Percentiles rank a stretch among this genome's conserved stretches.
Conservation (phyloP, 2,329 filamentous ascomycete genomes). For the Ceratocystis huliohia region DNA sequence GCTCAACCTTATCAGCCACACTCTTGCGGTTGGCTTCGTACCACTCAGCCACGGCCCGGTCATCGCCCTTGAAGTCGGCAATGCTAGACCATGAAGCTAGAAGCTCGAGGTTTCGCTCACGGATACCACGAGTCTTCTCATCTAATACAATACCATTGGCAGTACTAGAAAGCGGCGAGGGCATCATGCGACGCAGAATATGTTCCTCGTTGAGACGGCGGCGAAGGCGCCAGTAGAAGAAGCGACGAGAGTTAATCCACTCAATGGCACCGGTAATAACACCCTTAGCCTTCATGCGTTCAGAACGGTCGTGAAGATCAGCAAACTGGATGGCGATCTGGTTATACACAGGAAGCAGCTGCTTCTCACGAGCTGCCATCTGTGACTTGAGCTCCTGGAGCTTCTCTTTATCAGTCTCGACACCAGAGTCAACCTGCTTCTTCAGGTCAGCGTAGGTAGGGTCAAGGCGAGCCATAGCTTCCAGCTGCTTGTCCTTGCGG, state of each 20-base stretch:
- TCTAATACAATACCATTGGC: slow-evolving; percentile 27
- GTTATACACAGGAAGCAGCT: slow-evolving; percentile 80
- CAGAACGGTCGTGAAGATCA: slow-evolving; percentile 90
- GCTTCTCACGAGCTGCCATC: slow-evolving; percentile 74
- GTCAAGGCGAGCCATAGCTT: slow-evolving; percentile 93
- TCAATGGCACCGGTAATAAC: slow-evolving; percentile 72
- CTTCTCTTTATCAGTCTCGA: slow-evolving; percentile 56
- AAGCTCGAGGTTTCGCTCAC: slow-evolving; percentile 56
- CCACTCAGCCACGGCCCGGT: slow-evolving; percentile 79
- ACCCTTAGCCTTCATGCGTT: slow-evolving; percentile 96
- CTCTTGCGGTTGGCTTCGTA: slow-evolving; percentile 87
- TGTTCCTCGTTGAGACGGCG: slow-evolving; percentile 95
- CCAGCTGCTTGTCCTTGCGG: slow-evolving; percentile 90
- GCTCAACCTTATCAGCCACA: slow-evolving; percentile 73
- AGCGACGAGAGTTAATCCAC: slow-evolving; percentile 82
- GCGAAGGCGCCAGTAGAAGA: slow-evolving; percentile 99
- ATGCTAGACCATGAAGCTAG: slow-evolving; percentile 76
- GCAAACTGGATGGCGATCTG: slow-evolving; percentile 96
- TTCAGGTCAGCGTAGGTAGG: slow-evolving; percentile 70
- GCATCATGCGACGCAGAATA: slow-evolving; percentile 76
- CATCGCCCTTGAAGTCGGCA: slow-evolving; percentile 61
- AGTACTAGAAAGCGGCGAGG: slow-evolving; percentile 29
- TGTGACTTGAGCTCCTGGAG: slow-evolving; percentile 67
- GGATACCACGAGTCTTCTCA: slow-evolving; percentile 39
- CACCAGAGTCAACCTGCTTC: slow-evolving; percentile 56